Evolutionary conservation across 164 flowering plant species (phyloP).

Genomic region (Macadamia tetraphylla): DNA sequence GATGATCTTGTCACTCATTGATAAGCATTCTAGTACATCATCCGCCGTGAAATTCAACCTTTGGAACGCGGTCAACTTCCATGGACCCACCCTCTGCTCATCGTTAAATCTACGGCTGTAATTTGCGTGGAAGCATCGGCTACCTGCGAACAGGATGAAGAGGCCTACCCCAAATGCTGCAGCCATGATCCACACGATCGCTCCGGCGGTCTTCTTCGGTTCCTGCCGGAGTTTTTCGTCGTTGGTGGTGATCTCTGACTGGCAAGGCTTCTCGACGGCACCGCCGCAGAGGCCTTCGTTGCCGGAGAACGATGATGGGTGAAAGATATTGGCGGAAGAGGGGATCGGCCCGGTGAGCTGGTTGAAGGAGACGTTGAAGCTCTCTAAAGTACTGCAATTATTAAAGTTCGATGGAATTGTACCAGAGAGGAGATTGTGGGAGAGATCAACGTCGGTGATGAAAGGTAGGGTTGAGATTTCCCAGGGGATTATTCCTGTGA

Average conservation of each 20-base stretch:
- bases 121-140: slow-evolving; percentile 46
- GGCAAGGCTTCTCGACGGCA: slow-evolving; percentile 44
- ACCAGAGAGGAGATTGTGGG: slow-evolving; percentile 66
- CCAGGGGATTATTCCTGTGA: slow-evolving; percentile 78
- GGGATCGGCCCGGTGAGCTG: slow-evolving; percentile 70
- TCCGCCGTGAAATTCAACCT: slow-evolving; percentile 86
- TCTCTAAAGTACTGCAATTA: slow-evolving; percentile 62
- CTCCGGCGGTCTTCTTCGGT: slow-evolving; percentile 50
- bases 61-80: slow-evolving; percentile 89
- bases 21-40: slow-evolving; percentile 63
- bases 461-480: slow-evolving; percentile 69
- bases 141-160: slow-evolving; percentile 51
- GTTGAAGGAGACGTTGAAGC: slow-evolving; percentile 77
- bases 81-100: slow-evolving; percentile 44
- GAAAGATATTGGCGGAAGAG: slow-evolving; percentile 52
- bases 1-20: slow-evolving; percentile 57
- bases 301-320: slow-evolving; percentile 71
- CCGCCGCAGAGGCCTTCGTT: slow-evolving; percentile 76
- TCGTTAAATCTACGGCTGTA: slow-evolving; percentile 24
- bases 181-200: slow-evolving; percentile 72
- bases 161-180: slow-evolving; percentile 64
- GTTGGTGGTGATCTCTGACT: slow-evolving; percentile 15
- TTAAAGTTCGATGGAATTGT: slow-evolving; percentile 65
- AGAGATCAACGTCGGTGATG: slow-evolving; percentile 72
- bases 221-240: slow-evolving; percentile 19